Evolutionary conservation across 2,329 filamentous ascomycete species (phyloP).

Genomic region (Trichophyton benhamiae): DNA sequence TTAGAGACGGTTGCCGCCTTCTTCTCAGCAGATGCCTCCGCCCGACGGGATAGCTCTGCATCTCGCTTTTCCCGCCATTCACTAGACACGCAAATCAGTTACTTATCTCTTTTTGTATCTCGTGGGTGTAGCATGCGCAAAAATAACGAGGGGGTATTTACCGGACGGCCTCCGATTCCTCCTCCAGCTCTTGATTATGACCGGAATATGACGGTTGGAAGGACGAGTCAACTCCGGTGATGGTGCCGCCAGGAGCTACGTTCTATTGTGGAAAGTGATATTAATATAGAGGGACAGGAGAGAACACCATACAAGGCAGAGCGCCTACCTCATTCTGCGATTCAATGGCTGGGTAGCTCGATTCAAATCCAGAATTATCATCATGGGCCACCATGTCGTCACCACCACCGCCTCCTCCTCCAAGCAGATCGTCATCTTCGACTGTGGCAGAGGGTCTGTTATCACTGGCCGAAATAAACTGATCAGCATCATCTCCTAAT

Average conservation of each 20-base stretch:
- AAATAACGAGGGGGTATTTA: slow-evolving; percentile 18
- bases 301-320: background rate
- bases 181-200: slow-evolving; percentile 48
- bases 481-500: slow-evolving; percentile 83
- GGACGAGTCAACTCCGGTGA: slow-evolving; percentile 57
- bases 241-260: slow-evolving; percentile 62
- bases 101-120: background rate
- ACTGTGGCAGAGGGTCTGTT: slow-evolving; percentile 35
- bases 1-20: slow-evolving; percentile 78
- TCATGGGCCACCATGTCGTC: slow-evolving; percentile 18
- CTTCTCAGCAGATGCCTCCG: slow-evolving; percentile 68
- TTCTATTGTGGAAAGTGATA: slow-evolving; percentile 36
- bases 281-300: background rate
- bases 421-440: slow-evolving; percentile 58
- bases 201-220: slow-evolving; percentile 42
- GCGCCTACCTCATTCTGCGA: slow-evolving; percentile 55
- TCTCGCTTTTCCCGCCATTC: slow-evolving; percentile 89
- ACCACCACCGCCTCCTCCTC: slow-evolving; percentile 36
- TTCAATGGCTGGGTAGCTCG: slow-evolving; percentile 77
- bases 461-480: slow-evolving; percentile 71
- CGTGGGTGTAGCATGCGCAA: background rate
- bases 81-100: slow-evolving; percentile 23
- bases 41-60: slow-evolving; percentile 67
- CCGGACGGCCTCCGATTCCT: slow-evolving; percentile 78
- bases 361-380: slow-evolving; percentile 59